Percentiles rank a stretch among this genome's conserved stretches.
These are phyloP conservation scores for Pleurotus citrinopileatus DNA, from an alignment of 768 basidiomycete genomes.

Conservation along the genomic window DNA sequence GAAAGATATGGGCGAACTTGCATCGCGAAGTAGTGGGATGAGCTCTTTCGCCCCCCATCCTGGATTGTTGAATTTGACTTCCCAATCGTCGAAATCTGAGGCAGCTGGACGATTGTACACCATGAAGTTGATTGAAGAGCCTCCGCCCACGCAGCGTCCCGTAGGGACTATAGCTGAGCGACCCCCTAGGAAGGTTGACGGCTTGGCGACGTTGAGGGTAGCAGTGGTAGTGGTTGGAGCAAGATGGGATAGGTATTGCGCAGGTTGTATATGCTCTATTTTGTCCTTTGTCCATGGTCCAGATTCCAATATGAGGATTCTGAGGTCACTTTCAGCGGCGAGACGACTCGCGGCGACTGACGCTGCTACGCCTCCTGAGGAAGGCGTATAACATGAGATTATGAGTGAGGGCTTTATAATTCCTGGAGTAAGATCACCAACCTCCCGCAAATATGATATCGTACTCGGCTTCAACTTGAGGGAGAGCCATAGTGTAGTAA, in stretches of 20 bases:
- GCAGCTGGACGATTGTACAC: constrained; percentile 20
- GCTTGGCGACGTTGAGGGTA: constrained; percentile 11
- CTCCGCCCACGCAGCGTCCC: constrained; percentile 23
- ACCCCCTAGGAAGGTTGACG: constrained; percentile 13
- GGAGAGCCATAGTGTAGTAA: not conserved
- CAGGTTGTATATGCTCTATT: constrained; percentile 19
- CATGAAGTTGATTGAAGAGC: constrained; percentile 15
- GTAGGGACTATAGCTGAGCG: constrained; percentile 14
- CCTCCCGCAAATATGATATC: constrained; percentile 8
- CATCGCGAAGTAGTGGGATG: constrained; percentile 23
- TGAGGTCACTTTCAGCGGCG: constrained; percentile 19
- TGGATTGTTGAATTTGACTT: constrained; percentile 15
- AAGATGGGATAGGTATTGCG: constrained; percentile 15
- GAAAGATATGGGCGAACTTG: not conserved
- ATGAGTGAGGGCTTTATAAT: not conserved
- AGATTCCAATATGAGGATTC: constrained; percentile 23
- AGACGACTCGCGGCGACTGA: constrained; percentile 25
- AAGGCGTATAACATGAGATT: not conserved
- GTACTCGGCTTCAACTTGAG: not conserved
- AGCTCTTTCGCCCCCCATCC: constrained; percentile 23
- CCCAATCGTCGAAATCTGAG: constrained; percentile 27
- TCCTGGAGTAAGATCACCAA: not conserved
- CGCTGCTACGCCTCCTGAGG: constrained; percentile 23
- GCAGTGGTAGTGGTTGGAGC: constrained; percentile 17
- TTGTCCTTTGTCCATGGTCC: constrained; percentile 19